Evolutionary conservation across 257 asterid species (phyloP).

Genomic region (Prunella vulgaris): DNA sequence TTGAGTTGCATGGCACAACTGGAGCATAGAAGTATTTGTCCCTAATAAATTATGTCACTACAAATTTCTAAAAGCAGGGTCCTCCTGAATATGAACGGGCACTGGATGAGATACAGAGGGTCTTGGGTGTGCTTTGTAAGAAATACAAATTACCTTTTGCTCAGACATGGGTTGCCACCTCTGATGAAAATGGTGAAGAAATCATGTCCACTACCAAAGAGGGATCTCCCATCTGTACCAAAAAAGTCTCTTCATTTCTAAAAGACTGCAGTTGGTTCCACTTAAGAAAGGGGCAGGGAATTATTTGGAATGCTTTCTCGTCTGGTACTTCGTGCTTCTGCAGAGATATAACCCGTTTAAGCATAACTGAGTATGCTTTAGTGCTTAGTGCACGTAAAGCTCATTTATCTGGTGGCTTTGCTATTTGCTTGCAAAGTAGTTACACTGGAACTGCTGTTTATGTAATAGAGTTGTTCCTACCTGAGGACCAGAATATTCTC

Average conservation of each 20-base stretch:
- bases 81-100: background rate
- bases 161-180: background rate
- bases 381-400: background rate
- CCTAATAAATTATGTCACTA: background rate
- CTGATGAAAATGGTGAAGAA: background rate
- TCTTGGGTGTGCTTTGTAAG: background rate
- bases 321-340: background rate
- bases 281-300: background rate
- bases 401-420: background rate
- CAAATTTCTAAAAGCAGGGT: background rate
- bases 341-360: background rate
- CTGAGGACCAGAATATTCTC: background rate
- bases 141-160: background rate
- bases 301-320: background rate
- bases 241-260: background rate
- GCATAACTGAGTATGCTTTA: background rate
- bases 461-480: background rate
- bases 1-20: no score
- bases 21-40: no score
- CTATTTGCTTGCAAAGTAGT: background rate
- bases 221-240: background rate
- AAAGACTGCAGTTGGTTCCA: background rate
- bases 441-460: background rate
- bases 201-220: background rate
- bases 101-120: background rate